Conservation (phyloP, 1,284 basidiomycete genomes). For the Rhodotorula sp. region DNA sequence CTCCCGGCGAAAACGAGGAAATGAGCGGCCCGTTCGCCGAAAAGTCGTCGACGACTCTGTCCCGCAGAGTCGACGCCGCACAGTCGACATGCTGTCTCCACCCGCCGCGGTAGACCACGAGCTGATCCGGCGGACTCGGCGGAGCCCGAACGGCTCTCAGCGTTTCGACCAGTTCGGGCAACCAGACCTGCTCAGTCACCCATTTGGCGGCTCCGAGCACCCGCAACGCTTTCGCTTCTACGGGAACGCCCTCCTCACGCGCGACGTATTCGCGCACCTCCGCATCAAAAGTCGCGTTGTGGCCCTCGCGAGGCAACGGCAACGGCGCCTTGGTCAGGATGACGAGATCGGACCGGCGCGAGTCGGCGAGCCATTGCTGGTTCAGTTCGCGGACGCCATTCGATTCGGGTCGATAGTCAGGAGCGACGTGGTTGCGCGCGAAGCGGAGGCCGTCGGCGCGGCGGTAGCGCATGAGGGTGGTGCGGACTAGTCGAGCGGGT, state of each 20-base stretch:
- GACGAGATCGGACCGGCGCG: slow-evolving; percentile 43
- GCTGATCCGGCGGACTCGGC: slow-evolving; percentile 32
- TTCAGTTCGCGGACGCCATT: slow-evolving; percentile 45
- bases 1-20: slow-evolving; percentile 20
- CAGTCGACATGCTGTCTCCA: slow-evolving; percentile 45
- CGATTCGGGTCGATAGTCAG: slow-evolving; percentile 37
- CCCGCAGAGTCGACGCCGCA: background rate
- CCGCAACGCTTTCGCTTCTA: slow-evolving; percentile 15
- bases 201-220: slow-evolving; percentile 22
- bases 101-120: slow-evolving; percentile 44
- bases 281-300: slow-evolving; percentile 23
- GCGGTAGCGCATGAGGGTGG: slow-evolving; percentile 44
- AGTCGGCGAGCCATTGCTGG: slow-evolving; percentile 44
- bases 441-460: slow-evolving; percentile 44
- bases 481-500: slow-evolving; percentile 23
- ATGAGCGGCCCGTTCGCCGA: background rate
- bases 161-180: slow-evolving; percentile 44
- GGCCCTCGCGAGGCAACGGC: slow-evolving; percentile 34
- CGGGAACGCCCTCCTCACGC: background rate
- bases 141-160: slow-evolving; percentile 32
- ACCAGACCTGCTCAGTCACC: slow-evolving; percentile 42
- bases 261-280: slow-evolving; percentile 12
- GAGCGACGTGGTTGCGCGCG: slow-evolving; percentile 17
- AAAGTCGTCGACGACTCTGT: background rate
- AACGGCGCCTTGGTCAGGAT: slow-evolving; percentile 44